Conservation (phyloP, 1,284 basidiomycete species). For the Boletellus deceptivus region DNA sequence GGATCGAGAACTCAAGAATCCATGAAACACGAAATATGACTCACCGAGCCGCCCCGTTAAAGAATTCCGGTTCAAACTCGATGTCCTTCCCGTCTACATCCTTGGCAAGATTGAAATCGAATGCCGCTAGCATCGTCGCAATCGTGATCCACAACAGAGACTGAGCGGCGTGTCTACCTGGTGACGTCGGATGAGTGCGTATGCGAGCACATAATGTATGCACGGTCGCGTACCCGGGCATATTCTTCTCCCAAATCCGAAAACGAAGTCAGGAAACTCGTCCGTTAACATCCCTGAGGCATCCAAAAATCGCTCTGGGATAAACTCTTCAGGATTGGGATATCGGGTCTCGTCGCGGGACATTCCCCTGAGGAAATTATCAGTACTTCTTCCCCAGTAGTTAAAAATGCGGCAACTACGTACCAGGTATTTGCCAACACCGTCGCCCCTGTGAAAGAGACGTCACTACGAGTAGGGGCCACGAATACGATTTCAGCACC, state of each 20-base stretch:
- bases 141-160: conserved; percentile 21
- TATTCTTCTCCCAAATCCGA: conserved; percentile 28
- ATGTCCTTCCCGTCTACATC: conserved; percentile 16
- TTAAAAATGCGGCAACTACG: neutral
- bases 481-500: conserved; percentile 11
- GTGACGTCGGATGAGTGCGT: neutral
- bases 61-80: conserved; percentile 12
- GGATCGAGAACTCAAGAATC: too few relatives aligned
- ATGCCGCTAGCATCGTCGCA: conserved; percentile 24
- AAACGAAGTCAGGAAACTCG: conserved; percentile 14
- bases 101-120: conserved; percentile 24
- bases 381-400: neutral
- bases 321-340: conserved; percentile 19
- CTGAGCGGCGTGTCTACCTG: conserved; percentile 19
- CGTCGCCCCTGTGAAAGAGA: conserved; percentile 8
- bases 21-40: neutral
- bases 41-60: conserved; percentile 13
- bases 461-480: neutral
- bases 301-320: conserved; percentile 26
- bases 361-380: conserved; percentile 24
- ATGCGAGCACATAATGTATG: neutral
- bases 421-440: conserved; percentile 27
- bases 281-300: conserved; percentile 16
- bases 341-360: conserved; percentile 24
- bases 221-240: conserved; percentile 18